These are phyloP conservation scores for Termitomyces sp. DNA, from an alignment of 768 basidiomycete species.

Conservation along the genomic window DNA sequence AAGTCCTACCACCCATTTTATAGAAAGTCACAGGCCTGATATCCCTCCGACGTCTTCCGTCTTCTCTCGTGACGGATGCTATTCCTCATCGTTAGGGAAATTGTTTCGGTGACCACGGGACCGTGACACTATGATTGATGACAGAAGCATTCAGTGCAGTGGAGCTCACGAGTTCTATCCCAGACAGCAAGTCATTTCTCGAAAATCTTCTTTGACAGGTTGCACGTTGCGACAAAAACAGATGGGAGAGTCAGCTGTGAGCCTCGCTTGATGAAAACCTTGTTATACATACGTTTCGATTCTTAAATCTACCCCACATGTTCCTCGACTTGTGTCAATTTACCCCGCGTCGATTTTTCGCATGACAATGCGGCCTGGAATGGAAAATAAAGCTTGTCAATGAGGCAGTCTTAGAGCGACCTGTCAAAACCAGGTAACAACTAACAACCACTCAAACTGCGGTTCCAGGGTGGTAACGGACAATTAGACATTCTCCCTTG, in stretches of 20 bases:
- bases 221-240: constrained; percentile 2
- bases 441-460: too few relatives aligned
- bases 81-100: background rate
- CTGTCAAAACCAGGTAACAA: background rate
- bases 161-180: constrained; percentile 1
- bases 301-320: too few relatives aligned
- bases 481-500: too few relatives aligned
- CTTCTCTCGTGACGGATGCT: background rate
- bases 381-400: background rate
- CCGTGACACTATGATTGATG: background rate
- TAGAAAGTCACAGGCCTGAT: background rate
- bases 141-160: background rate
- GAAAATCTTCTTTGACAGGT: constrained; percentile 1
- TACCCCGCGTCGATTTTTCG: background rate
- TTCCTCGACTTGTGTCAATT: background rate
- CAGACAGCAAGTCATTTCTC: background rate
- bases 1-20: background rate
- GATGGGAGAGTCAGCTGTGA: constrained; percentile 5
- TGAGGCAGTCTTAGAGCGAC: background rate
- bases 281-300: background rate
- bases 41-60: background rate
- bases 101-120: background rate
- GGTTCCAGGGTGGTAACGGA: too few relatives aligned
- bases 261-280: background rate
- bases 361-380: background rate